Evolutionary conservation across 345 rosid species (phyloP).

Genomic region (Triadica sebifera): DNA sequence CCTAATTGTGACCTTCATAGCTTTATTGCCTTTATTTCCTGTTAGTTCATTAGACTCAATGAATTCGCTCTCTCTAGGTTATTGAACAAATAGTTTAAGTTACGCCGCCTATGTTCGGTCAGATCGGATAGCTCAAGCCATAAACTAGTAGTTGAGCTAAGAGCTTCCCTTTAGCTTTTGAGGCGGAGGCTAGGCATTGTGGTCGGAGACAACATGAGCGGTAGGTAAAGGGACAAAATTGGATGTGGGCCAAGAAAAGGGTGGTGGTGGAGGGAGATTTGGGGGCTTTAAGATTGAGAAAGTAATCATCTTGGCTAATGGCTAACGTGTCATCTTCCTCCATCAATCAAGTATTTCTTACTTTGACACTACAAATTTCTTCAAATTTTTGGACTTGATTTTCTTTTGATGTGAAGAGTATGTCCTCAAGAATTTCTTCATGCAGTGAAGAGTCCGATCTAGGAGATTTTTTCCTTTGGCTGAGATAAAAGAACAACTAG

Average conservation of each 20-base stretch:
- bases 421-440: no score
- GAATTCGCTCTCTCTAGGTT: conserved; percentile 27
- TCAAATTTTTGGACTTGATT: no score
- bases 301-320: conserved; percentile 42
- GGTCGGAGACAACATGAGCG: conserved; percentile 19
- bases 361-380: no score
- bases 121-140: conserved; percentile 69
- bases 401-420: no score
- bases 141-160: conserved; percentile 80
- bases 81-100: conserved; percentile 8
- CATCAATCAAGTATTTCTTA: no score
- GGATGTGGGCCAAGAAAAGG: conserved; percentile 25
- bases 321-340: background rate
- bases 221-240: background rate
- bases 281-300: conserved; percentile 43
- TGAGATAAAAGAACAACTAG: no score
- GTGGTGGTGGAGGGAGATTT: conserved; percentile 16
- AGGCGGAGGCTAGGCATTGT: conserved; percentile 36
- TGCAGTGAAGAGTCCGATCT: no score
- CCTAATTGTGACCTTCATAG: conserved; percentile 28
- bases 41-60: background rate
- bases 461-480: no score
- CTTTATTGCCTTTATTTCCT: conserved; percentile 26
- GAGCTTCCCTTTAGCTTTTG: conserved; percentile 59
- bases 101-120: conserved; percentile 28